These are phyloP conservation scores for Solanum rostratum DNA, from an alignment of 257 asterid genomes.

Conservation along the genomic window DNA sequence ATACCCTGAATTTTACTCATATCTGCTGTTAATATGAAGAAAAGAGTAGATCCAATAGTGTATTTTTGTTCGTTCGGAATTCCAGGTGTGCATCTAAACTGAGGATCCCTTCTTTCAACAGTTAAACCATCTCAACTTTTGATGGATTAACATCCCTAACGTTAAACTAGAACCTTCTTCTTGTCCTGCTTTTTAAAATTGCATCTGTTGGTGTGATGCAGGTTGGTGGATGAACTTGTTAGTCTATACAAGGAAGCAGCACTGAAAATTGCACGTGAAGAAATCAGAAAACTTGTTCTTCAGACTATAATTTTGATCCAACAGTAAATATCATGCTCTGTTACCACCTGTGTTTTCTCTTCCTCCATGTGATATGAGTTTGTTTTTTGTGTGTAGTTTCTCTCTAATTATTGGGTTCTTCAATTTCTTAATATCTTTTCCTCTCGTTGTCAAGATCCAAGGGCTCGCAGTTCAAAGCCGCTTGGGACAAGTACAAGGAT, in stretches of 20 bases:
- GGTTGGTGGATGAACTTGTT: conserved; percentile 81
- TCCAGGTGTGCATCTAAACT: neutral
- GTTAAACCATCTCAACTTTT: neutral
- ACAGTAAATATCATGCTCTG: conserved; percentile 34
- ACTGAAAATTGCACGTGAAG: conserved; percentile 53
- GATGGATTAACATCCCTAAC: neutral
- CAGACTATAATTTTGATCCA: conserved; percentile 42
- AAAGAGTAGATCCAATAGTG: neutral
- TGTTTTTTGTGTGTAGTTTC: neutral
- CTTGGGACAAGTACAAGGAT: conserved; percentile 65
- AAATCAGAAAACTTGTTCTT: conserved; percentile 53
- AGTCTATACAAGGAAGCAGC: conserved; percentile 78
- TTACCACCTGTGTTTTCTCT: neutral
- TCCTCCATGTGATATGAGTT: neutral
- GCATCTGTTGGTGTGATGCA: conserved; percentile 11
- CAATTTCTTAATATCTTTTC: neutral
- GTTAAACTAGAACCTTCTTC: neutral
- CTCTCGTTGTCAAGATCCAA: conserved; percentile 32
- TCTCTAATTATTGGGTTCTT: neutral
- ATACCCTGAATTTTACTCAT: neutral
- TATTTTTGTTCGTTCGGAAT: neutral
- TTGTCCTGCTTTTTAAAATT: neutral
- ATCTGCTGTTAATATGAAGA: neutral
- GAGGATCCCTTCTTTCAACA: neutral
- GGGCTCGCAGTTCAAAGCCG: conserved; percentile 44